phyloP scores from a whole-genome alignment of 805 yeast genomes.

The Saccharomycopsis fermentans region DNA sequence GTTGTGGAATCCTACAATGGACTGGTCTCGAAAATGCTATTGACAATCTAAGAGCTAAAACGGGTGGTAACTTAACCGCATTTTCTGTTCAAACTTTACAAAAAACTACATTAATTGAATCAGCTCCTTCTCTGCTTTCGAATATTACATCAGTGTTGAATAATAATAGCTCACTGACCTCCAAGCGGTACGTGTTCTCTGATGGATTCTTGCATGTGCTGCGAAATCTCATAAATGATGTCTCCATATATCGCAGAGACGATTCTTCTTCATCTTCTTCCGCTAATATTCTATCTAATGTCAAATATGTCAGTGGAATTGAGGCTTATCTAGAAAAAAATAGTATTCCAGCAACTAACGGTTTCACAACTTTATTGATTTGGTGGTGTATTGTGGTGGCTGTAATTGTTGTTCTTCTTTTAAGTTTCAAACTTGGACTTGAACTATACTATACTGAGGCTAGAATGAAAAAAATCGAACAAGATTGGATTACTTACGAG shows the following conservation, averaged over 20 bases:
- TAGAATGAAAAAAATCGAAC: constrained; percentile 5
- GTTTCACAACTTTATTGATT: constrained; percentile 24
- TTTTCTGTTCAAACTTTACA: constrained; percentile 16
- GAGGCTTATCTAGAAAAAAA: constrained; percentile 24
- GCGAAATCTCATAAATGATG: neutral
- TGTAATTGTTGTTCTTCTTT: constrained; percentile 18
- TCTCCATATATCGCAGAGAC: neutral
- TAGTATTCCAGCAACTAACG: constrained; percentile 24
- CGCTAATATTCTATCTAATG: constrained; percentile 10
- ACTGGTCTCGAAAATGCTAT: constrained; percentile 23
- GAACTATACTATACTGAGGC: constrained; percentile 19
- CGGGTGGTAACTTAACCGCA: constrained; percentile 25
- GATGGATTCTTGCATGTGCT: neutral
- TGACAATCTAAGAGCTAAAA: constrained; percentile 21
- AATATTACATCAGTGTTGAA: neutral
- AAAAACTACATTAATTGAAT: constrained; percentile 17
- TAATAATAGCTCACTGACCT: neutral
- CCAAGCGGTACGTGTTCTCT: constrained; percentile 2
- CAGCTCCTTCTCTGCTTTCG: neutral
- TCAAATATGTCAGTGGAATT: constrained; percentile 23
- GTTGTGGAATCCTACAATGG: constrained; percentile 25
- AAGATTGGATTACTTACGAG: constrained; percentile 12
- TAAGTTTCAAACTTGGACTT: constrained; percentile 21
- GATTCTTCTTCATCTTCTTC: constrained; percentile 1
- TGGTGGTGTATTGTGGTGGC: constrained; percentile 25